Evolutionary conservation across 306 rosid genomes (phyloP), one percentile per base, ranked within the genome.

Genomic region (Lotus japonicus): DNA sequence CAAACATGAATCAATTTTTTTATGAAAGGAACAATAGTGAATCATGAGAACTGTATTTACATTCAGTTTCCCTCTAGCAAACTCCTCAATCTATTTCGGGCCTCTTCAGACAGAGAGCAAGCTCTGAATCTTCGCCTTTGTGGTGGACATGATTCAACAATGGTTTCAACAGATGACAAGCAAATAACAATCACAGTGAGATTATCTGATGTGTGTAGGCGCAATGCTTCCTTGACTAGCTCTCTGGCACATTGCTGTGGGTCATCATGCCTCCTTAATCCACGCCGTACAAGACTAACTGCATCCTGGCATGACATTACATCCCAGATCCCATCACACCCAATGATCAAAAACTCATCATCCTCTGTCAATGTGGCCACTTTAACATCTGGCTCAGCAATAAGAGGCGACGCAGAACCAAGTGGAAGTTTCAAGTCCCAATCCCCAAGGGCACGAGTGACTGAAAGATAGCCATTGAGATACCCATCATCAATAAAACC

Each of bases 271-370:
- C 84, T 81, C 77, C 96, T 77, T 79, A 92, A 75, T 9, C 83
- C 85, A 0, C 84, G 88, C 11, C 95, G 87, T 31, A 84, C 96
- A 9, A 92, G 81, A 66, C 95, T 87, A 59, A 92, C 95, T 11
- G 95, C 96, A 7, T 71, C 56, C 72, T 92, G 96, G 80, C 98
- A 89, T 9, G 86, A 64, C 85, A 92, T 82, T 0, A 84, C 92
- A 51, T 92, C 98, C 98, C 98, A 92, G 41, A 92, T 81, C 16
- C 96, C 98, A 63, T 92, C 98, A 66, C 98, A 92, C 9, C 87
- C 86, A 58, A 92, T 84, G 51, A 92, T 85, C 80, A 92, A 57
- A 76, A 92, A 92, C 49, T 92, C 98, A 0, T 92, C 92, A 2
- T 85, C 92, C 64, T 87, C 86, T 3, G 87, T 85, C 77, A 92